A percentile compares a stretch with the other conserved stretches of the same genome.
Conservation (phyloP, 2,329 filamentous ascomycete genomes). For the Lachnellula cervina region DNA sequence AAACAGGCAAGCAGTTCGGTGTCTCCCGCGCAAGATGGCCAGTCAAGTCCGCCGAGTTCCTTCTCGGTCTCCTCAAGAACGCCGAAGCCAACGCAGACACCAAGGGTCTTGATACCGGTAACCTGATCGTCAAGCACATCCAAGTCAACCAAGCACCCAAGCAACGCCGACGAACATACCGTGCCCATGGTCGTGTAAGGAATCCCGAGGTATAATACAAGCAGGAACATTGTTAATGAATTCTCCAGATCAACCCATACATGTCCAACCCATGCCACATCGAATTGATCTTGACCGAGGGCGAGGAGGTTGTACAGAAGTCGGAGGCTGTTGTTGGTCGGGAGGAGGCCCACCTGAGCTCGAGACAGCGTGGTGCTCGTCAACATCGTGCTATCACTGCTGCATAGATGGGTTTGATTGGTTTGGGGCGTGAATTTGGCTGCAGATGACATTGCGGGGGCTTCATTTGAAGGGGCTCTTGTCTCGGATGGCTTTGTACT, state of each 20-base stretch:
- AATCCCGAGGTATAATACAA: slow-evolving; percentile 2
- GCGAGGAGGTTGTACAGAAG: slow-evolving; percentile 93
- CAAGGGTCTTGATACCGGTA: slow-evolving; percentile 95
- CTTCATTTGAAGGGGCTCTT: slow-evolving; percentile 20
- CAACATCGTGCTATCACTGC: slow-evolving; percentile 60
- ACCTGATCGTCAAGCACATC: slow-evolving; percentile 99
- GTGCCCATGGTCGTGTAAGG: slow-evolving; percentile 99
- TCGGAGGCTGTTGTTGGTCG: slow-evolving; percentile 62
- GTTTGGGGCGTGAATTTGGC: slow-evolving; percentile 26
- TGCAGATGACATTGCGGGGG: slow-evolving; percentile 22
- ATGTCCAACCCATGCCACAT: slow-evolving; percentile 99
- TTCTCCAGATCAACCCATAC: slow-evolving; percentile 94
- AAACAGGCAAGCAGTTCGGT: slow-evolving; percentile 94
- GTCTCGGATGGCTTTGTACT: slow-evolving; percentile 28
- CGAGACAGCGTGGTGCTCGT: slow-evolving; percentile 82
- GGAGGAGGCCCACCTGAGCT: slow-evolving; percentile 67
- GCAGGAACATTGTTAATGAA: slow-evolving; percentile 11
- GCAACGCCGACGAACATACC: slow-evolving; percentile 98
- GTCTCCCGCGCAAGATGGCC: slow-evolving; percentile 98
- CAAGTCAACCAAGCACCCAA: slow-evolving; percentile 99
- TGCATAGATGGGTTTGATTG: slow-evolving; percentile 45
- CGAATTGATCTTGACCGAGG: slow-evolving; percentile 98
- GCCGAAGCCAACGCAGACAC: slow-evolving; percentile 94
- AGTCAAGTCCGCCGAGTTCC: slow-evolving; percentile 97
- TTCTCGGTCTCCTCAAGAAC: slow-evolving; percentile 95